Base-by-base conservation (phyloP, 371 early-diverging fungal genomes). In the Coemansia sp. region DNA sequence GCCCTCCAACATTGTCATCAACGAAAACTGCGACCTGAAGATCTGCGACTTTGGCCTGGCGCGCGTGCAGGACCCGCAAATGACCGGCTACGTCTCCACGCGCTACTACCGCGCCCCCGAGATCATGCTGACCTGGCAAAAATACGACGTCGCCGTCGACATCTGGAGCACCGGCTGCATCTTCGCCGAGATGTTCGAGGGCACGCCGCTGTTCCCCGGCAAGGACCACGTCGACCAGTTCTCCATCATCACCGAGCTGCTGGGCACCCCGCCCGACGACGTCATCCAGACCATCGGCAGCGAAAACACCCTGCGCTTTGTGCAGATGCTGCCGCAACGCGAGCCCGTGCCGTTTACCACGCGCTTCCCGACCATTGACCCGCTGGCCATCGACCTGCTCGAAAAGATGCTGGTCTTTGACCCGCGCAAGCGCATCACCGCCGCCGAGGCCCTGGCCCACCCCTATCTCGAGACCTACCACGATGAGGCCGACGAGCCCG, bases 111-210 rank as follows among this genome's bases (percentile, higher is more conserved):
- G 99, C 72, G 93, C 99, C 14, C 99, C 99, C 35, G 99, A 99
- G 72, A 91, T 99, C 72, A 97, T 99, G 92, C 80, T 99, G 60
- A 98, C 98, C n/a, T 92, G 92, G 92, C 94, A 94, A 77, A 93
- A 92, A 69, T 99, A 99, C 80, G 93, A 92, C 58, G 91, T 92
- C 48, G 94, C 68, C 14, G 94, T 99, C 38, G 99, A 99, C 81
- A 94, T 99, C 71, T 99, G 99, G 99, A 93, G 94, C 80, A 85
- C 97, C n/a, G 99, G 99, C 26, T 99, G 99, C 81, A 99, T 99
- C 60, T 90, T 99, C 70, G 95, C 95, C 38, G 99, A 99, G 81
- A 94, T 99, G 88, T 78, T 97, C 47, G 92, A 92, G 74, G 92
- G 93, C 70, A 92, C 91, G 78, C 97, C 99, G 16, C 74, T 99